These are phyloP conservation scores for Kwoniella bestiolae DNA, from an alignment of 768 basidiomycete species.

Conservation along the genomic window DNA sequence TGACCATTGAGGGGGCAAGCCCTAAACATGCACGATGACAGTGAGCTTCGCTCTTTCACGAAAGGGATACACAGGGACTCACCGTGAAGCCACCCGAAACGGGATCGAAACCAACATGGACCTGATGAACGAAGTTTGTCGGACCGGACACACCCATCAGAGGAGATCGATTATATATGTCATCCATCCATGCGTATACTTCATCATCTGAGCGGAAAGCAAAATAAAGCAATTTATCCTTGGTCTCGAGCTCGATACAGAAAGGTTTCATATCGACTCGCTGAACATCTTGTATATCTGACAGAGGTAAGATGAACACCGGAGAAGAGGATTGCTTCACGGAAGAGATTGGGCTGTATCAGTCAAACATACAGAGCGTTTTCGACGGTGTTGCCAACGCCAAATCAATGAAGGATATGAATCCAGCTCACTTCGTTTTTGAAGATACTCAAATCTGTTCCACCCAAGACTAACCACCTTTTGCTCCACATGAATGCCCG, in stretches of 20 bases:
- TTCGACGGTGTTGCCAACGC: too few species aligned
- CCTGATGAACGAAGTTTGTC: constrained; percentile 97
- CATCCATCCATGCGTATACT: constrained; percentile 97
- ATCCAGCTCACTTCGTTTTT: constrained; percentile 79
- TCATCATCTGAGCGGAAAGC: constrained; percentile 72
- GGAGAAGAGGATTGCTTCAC: constrained; percentile 29
- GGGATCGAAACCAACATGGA: constrained; percentile 96
- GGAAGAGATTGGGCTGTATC: too few species aligned
- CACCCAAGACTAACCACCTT: constrained; percentile 85
- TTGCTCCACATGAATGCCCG: constrained; percentile 89
- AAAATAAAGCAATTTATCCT: constrained; percentile 82
- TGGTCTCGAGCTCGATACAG: constrained; percentile 83
- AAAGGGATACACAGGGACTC: constrained; percentile 54
- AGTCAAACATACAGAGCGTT: too few species aligned
- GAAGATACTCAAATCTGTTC: constrained; percentile 76
- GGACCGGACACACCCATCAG: constrained; percentile 92
- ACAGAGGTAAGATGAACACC: constrained; percentile 61
- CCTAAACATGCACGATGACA: constrained; percentile 61
- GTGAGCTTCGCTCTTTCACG: not conserved
- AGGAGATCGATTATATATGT: constrained; percentile 88
- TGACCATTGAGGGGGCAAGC: constrained; percentile 96
- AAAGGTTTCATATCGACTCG: constrained; percentile 94
- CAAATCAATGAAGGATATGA: not conserved
- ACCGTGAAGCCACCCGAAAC: constrained; percentile 92
- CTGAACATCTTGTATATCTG: constrained; percentile 82